These are phyloP conservation scores for Suillus occidentalis DNA, from an alignment of 768 basidiomycete genomes.

Conservation along the genomic window DNA sequence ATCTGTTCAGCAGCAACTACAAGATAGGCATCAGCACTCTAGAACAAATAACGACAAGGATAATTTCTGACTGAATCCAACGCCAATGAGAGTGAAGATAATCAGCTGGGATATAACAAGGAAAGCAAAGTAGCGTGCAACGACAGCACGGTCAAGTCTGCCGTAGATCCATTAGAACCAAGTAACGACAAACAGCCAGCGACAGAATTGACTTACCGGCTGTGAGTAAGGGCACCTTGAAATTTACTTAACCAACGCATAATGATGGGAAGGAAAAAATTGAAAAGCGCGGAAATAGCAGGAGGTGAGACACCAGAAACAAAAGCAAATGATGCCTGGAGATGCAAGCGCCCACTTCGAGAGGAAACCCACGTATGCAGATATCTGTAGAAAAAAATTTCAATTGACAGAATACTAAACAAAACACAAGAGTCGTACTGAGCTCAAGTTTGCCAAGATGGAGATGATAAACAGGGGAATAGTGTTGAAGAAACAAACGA, in stretches of 20 bases:
- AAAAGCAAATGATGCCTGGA: conserved; percentile 67
- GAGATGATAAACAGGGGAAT: conserved; percentile 90
- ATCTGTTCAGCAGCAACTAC: conserved; percentile 40
- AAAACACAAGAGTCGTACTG: conserved; percentile 46
- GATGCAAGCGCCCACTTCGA: conserved; percentile 67
- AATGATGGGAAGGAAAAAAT: conserved; percentile 86
- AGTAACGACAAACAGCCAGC: neutral
- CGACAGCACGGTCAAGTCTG: conserved; percentile 85
- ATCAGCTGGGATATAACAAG: conserved; percentile 91
- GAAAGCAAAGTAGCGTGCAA: conserved; percentile 92
- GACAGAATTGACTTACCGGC: conserved; percentile 20
- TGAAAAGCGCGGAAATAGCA: conserved; percentile 82
- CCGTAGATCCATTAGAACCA: conserved; percentile 5
- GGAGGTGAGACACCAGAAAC: conserved; percentile 94
- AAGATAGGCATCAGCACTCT: neutral
- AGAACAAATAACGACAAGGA: conserved; percentile 11
- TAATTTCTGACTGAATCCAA: conserved; percentile 67
- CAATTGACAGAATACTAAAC: conserved; percentile 10
- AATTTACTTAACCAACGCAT: conserved; percentile 83
- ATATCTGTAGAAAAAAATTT: conserved; percentile 22
- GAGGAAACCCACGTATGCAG: conserved; percentile 73
- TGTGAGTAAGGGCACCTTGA: conserved; percentile 49
- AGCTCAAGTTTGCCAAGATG: conserved; percentile 84
- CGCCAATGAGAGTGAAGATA: conserved; percentile 91
- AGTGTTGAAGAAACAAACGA: conserved; percentile 94